These are phyloP conservation scores for Polygonum maritimum DNA, from an alignment of 148 eudicot genomes.

Conservation along the genomic window DNA sequence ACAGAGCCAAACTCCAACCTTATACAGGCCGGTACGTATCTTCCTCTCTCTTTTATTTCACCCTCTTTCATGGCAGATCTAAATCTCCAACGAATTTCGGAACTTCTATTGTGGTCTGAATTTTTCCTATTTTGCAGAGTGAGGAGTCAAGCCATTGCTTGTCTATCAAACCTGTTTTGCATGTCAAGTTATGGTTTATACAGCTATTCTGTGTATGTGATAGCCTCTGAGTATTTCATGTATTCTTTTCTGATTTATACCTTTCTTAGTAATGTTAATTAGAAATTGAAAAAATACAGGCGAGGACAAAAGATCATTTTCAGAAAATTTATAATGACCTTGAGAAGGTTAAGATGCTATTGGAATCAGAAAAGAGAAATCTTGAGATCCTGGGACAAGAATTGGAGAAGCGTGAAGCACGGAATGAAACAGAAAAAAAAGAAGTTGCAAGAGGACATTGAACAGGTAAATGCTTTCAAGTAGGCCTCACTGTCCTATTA, in stretches of 20 bases:
- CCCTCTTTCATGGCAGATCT: no score
- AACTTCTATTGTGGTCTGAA: no score
- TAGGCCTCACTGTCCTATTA: background rate
- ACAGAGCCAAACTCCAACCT: no score
- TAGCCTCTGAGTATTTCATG: background rate
- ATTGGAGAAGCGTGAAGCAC: constrained; percentile 81
- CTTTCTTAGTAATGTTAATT: constrained; percentile 14
- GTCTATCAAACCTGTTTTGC: background rate
- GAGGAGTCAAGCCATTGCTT: background rate
- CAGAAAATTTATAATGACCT: constrained; percentile 78
- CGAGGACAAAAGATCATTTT: constrained; percentile 72
- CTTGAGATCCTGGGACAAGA: constrained; percentile 70
- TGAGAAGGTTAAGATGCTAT: constrained; percentile 61
- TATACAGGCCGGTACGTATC: no score
- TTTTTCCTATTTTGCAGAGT: no score
- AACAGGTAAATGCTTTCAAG: constrained; percentile 36
- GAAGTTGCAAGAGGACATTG: constrained; percentile 71
- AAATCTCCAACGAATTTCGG: no score
- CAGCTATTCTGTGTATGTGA: background rate
- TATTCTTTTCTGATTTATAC: background rate
- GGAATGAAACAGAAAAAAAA: constrained; percentile 72
- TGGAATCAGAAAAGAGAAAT: constrained; percentile 55
- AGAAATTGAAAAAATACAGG: constrained; percentile 78
- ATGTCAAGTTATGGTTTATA: background rate
- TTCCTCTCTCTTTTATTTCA: no score